phyloP scores from a whole-genome alignment of 108 stramenopile species.

The Skeletonema menzelii region DNA sequence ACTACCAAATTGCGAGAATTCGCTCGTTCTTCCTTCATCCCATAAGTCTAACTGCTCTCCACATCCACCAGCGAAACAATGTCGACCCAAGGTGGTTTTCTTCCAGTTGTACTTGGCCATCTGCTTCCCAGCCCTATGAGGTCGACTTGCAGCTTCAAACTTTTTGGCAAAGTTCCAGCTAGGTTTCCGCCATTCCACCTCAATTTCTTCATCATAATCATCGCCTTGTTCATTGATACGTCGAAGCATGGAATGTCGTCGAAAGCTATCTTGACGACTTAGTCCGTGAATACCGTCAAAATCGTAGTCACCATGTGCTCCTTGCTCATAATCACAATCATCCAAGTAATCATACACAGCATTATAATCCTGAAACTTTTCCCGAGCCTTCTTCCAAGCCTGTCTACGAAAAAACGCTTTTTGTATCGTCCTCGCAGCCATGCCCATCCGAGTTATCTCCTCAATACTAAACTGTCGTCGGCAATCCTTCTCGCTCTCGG shows the following conservation, averaged over 20 bases:
- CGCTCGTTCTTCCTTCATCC: slow-evolving; percentile 61
- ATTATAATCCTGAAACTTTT: slow-evolving; percentile 7
- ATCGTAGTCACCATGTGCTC: slow-evolving; percentile 8
- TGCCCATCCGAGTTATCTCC: slow-evolving; percentile 31
- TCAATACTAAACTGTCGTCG: slow-evolving; percentile 25
- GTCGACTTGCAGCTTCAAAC: slow-evolving; percentile 35
- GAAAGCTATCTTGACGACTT: slow-evolving; percentile 4
- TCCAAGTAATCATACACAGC: slow-evolving; percentile 1
- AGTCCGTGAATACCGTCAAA: background rate
- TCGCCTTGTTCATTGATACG: slow-evolving; percentile 41
- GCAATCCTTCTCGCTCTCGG: slow-evolving; percentile 24
- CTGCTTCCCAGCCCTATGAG: slow-evolving; percentile 49
- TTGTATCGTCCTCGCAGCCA: slow-evolving; percentile 41
- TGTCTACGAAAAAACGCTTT: slow-evolving; percentile 35
- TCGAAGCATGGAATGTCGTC: slow-evolving; percentile 27
- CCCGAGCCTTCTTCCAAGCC: slow-evolving; percentile 11
- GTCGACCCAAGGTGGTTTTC: slow-evolving; percentile 51
- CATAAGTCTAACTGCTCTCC: slow-evolving; percentile 73
- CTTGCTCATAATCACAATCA: slow-evolving; percentile 4
- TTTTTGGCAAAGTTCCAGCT: slow-evolving; percentile 51
- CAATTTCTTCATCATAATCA: slow-evolving; percentile 45
- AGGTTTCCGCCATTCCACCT: slow-evolving; percentile 49
- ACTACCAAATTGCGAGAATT: slow-evolving; percentile 65
- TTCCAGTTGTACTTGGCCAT: slow-evolving; percentile 32
- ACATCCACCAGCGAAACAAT: slow-evolving; percentile 58